Percentiles rank a stretch among this genome's conserved stretches.
phyloP scores from a whole-genome alignment of 208 protist genomes.

The Crithidia fasciculata region DNA sequence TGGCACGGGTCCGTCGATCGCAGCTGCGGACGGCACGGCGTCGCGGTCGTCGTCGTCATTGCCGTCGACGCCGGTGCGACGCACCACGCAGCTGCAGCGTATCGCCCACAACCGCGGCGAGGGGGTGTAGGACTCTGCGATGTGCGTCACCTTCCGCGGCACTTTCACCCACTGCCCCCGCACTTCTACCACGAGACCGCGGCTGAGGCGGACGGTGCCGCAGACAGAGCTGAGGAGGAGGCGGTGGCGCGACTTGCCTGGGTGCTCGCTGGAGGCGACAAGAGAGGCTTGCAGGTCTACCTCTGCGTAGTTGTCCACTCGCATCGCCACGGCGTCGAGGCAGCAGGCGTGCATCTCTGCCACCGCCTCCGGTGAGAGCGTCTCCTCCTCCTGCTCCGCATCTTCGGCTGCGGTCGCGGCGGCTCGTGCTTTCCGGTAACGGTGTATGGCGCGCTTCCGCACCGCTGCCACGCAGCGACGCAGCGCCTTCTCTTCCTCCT shows the following conservation, averaged over 20 bases:
- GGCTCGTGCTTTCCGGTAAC: slow-evolving; percentile 14
- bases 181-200: slow-evolving; percentile 42
- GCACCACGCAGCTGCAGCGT: slow-evolving; percentile 53
- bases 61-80: slow-evolving; percentile 6
- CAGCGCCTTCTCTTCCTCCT: slow-evolving; percentile 2
- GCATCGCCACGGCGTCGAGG: slow-evolving; percentile 47
- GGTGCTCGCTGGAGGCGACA: slow-evolving; percentile 37
- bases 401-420: background rate
- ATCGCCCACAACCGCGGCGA: slow-evolving; percentile 71
- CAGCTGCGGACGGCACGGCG: background rate
- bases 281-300: slow-evolving; percentile 66
- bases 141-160: slow-evolving; percentile 24
- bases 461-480: slow-evolving; percentile 22
- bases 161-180: slow-evolving; percentile 70
- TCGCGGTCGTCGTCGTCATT: background rate
- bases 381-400: background rate
- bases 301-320: slow-evolving; percentile 67
- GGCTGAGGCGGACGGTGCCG: slow-evolving; percentile 53
- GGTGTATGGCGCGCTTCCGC: slow-evolving; percentile 32
- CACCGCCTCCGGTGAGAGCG: background rate
- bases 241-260: slow-evolving; percentile 35
- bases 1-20: background rate
- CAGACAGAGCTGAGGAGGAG: slow-evolving; percentile 45
- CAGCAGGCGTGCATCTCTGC: slow-evolving; percentile 27
- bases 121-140: slow-evolving; percentile 40